Conservation (phyloP, 495 filamentous ascomycete genomes). For the Aspergillus incahuasiensis region DNA sequence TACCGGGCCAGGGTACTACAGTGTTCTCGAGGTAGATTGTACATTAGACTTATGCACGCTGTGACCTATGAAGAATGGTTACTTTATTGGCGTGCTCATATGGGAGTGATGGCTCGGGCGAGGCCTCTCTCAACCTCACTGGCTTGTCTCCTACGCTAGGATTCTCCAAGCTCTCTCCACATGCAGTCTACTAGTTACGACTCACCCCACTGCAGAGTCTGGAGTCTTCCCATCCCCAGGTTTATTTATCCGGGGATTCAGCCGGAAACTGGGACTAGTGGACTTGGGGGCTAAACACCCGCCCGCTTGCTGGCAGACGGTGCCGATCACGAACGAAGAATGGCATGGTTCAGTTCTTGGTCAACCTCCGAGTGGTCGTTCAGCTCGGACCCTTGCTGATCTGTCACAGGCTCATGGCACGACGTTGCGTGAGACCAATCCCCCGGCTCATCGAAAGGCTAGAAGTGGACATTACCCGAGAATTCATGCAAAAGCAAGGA, state of each 20-base stretch:
- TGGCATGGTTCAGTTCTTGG: conserved; percentile 1
- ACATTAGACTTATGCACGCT: neutral
- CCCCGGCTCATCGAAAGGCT: neutral
- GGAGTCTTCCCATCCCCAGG: neutral
- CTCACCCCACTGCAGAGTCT: neutral
- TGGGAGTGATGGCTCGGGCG: neutral
- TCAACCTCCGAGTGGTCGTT: neutral
- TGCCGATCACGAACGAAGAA: neutral
- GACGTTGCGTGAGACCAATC: neutral
- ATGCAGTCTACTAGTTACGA: neutral
- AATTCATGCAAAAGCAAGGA: conserved; percentile 7
- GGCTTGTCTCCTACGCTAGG: neutral
- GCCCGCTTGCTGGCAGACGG: neutral
- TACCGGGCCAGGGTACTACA: neutral
- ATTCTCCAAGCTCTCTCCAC: neutral
- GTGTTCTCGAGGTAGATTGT: neutral
- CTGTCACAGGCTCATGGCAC: neutral
- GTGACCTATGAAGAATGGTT: neutral
- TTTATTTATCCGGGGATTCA: conserved; percentile 11
- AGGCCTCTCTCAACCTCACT: neutral
- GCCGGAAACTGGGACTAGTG: neutral
- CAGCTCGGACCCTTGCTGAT: neutral
- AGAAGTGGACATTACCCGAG: neutral
- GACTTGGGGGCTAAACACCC: neutral
- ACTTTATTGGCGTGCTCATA: neutral